These are phyloP conservation scores for Abrus precatorius DNA, from an alignment of 306 rosid species.

Conservation along the genomic window DNA sequence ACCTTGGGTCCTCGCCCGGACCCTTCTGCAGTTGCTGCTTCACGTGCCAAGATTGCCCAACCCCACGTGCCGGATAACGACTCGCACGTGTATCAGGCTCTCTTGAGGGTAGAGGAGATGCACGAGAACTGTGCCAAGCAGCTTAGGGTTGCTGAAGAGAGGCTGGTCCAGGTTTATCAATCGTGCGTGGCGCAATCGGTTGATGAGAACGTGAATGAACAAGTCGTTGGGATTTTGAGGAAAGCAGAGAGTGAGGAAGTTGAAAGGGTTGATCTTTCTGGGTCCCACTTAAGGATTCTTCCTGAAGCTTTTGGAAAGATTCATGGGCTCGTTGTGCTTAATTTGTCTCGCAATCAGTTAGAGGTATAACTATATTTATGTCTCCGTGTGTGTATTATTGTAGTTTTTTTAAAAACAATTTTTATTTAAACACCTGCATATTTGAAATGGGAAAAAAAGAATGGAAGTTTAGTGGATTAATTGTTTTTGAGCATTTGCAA, in stretches of 20 bases:
- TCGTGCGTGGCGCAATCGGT: constrained; percentile 32
- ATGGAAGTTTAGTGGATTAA: neutral
- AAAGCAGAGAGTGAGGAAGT: constrained; percentile 46
- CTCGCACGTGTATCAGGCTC: constrained; percentile 43
- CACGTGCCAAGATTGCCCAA: constrained; percentile 40
- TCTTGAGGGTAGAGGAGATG: constrained; percentile 53
- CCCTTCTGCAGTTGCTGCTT: constrained; percentile 33
- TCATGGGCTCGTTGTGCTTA: constrained; percentile 46
- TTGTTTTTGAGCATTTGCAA: constrained; percentile 7
- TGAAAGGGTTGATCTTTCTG: constrained; percentile 57
- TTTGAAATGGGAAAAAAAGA: constrained; percentile 10
- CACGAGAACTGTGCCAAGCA: constrained; percentile 52
- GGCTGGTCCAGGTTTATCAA: constrained; percentile 45
- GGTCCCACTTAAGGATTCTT: constrained; percentile 51
- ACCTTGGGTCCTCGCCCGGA: constrained; percentile 57
- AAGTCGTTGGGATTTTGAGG: constrained; percentile 49
- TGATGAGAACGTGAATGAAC: constrained; percentile 32
- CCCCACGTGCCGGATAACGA: neutral
- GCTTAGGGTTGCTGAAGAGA: constrained; percentile 50
- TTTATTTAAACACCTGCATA: neutral
- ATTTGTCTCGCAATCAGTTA: constrained; percentile 60
- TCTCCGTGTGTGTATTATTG: no score
- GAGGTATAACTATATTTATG: constrained; percentile 37
- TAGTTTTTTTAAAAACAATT: neutral
- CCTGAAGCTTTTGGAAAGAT: constrained; percentile 62